phyloP scores from a whole-genome alignment of 164 flowering plant species.

The Tetrastigma voinierianum region DNA sequence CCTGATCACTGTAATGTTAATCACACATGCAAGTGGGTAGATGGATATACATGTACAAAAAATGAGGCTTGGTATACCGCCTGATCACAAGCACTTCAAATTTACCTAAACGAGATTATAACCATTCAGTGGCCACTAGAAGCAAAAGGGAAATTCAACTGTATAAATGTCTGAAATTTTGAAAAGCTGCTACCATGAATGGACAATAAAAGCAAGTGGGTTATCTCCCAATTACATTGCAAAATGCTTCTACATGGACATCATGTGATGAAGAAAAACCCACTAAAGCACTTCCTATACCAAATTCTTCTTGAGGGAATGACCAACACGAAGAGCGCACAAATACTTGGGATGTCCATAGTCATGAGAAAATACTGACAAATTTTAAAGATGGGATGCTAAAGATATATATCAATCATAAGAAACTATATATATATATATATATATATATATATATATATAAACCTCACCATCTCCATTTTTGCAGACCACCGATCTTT shows the following conservation, averaged over 20 bases:
- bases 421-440: no score
- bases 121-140: background rate
- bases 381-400: background rate
- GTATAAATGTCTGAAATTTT: no score
- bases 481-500: background rate
- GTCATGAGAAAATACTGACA: background rate
- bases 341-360: background rate
- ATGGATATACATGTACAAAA: background rate
- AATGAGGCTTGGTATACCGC: background rate
- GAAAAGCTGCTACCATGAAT: background rate
- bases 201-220: background rate
- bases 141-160: background rate
- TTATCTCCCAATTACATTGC: background rate
- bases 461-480: no score
- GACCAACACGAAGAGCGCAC: background rate
- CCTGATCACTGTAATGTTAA: conserved; percentile 53
- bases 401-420: background rate
- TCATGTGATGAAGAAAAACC: no score
- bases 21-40: background rate
- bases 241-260: no score
- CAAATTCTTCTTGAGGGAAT: background rate
- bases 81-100: background rate
- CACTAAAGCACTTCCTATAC: no score
- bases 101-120: background rate
- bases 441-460: no score